phyloP scores from a whole-genome alignment of 306 rosid genomes.

The Prunus davidiana region DNA sequence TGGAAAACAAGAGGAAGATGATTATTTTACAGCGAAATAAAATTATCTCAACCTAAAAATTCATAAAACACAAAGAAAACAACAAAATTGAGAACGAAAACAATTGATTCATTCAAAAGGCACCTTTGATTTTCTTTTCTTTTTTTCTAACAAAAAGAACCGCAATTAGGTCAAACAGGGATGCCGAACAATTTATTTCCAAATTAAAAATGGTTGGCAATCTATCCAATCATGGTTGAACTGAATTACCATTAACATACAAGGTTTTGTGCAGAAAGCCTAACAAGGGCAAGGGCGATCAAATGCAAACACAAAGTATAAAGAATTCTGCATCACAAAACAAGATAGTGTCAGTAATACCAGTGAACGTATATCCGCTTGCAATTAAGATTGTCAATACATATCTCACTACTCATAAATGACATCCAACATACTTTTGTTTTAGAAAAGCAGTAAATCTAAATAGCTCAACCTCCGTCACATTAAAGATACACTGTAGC shows the following conservation, averaged over 20 bases:
- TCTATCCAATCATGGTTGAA: too few relatives aligned
- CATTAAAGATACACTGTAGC: slow-evolving; percentile 6
- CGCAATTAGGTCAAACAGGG: not conserved
- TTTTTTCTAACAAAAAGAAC: not conserved
- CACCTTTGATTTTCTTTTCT: not conserved
- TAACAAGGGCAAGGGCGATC: not conserved
- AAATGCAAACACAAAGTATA: not conserved
- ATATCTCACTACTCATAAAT: slow-evolving; percentile 7
- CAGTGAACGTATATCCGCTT: not conserved
- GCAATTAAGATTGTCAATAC: not conserved
- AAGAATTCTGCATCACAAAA: not conserved
- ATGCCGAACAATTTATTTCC: not conserved
- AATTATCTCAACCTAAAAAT: slow-evolving; percentile 17
- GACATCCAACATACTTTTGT: not conserved
- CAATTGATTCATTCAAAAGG: not conserved
- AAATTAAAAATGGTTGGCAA: not conserved
- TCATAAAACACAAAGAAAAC: not conserved
- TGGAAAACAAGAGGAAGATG: slow-evolving; percentile 93
- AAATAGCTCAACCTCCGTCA: slow-evolving; percentile 12
- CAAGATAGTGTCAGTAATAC: not conserved
- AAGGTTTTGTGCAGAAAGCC: not conserved
- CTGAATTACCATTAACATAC: not conserved
- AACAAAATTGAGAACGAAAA: not conserved
- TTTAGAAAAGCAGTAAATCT: slow-evolving; percentile 3
- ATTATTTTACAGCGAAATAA: slow-evolving; percentile 91